Evolutionary conservation across 441 rosid genomes (phyloP), one percentile per base, ranked within the genome.

Genomic region (Brassica hybrid): DNA sequence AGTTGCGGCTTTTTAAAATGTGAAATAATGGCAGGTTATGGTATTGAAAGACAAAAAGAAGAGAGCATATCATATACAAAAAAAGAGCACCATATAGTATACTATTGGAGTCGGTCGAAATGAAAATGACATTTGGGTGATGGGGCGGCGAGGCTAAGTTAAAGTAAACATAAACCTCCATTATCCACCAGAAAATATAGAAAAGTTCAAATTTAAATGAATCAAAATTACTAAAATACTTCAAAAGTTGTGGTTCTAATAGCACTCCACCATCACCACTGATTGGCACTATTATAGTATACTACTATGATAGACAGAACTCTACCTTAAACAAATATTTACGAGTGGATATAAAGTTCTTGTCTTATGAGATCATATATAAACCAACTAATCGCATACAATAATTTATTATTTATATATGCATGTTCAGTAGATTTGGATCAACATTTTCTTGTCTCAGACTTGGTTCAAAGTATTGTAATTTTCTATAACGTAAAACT

Each of bases 71-170:
- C 30, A 23, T 23, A 23, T 4, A 58, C 23, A 67, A 67, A 34
- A n/a, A 67, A 54, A 63, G 34, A 48, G 36, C 62, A 71, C 50
- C 65, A 36, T 61, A n/a, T 41, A 41, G 30, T 57, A 34, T 45
- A 65, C 60, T 21, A 10, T 43, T 68, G 14, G 81, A 65, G 82
- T 79, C 82, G 82, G 82, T 79, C 71, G 19, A 14, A 14, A 43
- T n/a, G 82, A 79, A 68, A 74, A 30, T 74, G 82, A 79, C 78
- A 30, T 69, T 23, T 79, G 4, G 62, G 82, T 69, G 61, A 79
- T 79, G 78, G 82, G 82, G 82, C 82, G 82, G 82, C 66, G 66
- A 73, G 78, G 75, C 78, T 79, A 73, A 54, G 71, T 63, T 79
- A 73, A 61, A 78, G 70, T 67, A 78, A 73, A 23, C 81, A 62